Evolutionary conservation across 208 protist species (phyloP).

Genomic region (Trypanosoma boissoni): DNA sequence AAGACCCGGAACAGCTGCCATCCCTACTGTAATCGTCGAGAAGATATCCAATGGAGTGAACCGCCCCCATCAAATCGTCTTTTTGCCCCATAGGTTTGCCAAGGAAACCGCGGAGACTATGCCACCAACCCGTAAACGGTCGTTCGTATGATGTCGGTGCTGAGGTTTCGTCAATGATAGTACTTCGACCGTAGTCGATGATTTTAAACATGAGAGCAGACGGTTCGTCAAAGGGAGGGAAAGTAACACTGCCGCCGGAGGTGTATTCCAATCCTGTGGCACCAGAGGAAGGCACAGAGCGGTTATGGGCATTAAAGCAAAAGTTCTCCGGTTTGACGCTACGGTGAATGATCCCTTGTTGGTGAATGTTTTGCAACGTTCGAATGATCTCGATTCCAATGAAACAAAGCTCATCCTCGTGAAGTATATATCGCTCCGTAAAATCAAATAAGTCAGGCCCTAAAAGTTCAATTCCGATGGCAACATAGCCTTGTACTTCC

Average conservation of each 20-base stretch:
- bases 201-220: conserved; percentile 29
- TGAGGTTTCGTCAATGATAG: neutral
- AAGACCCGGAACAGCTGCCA: neutral
- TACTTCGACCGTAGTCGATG: conserved; percentile 30
- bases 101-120: conserved; percentile 33
- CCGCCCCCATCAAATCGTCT: conserved; percentile 37
- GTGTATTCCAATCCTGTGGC: no score
- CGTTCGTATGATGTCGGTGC: conserved; percentile 13
- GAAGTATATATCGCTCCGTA: conserved; percentile 13
- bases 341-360: conserved; percentile 21
- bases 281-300: no score
- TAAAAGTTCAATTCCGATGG: conserved; percentile 30
- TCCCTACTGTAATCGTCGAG: conserved; percentile 25
- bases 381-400: conserved; percentile 31
- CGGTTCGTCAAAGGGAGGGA: neutral
- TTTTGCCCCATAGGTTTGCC: conserved; percentile 36
- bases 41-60: conserved; percentile 33
- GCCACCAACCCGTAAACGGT: conserved; percentile 39
- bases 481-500: conserved; percentile 21
- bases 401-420: conserved; percentile 26
- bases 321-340: conserved; percentile 35
- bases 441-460: conserved; percentile 32
- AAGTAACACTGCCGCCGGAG: no score
- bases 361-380: conserved; percentile 20
- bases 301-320: conserved; percentile 20